Percentiles rank a stretch among this genome's conserved stretches.
phyloP scores from a whole-genome alignment of 768 basidiomycete genomes.

The Tylopilus rubrobrunneus region DNA sequence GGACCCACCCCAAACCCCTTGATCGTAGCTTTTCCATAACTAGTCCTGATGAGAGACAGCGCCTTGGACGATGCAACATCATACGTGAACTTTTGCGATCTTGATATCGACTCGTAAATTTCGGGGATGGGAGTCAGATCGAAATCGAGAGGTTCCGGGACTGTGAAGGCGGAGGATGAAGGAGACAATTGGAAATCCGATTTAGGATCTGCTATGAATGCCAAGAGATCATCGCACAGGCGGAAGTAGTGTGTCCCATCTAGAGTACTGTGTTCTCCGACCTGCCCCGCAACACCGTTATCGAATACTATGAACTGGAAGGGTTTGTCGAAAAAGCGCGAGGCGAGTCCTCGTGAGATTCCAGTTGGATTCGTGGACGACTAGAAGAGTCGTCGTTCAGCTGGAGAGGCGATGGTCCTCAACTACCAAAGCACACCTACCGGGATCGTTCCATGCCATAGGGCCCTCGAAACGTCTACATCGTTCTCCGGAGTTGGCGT shows the following conservation, averaged over 20 bases:
- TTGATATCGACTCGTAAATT: conserved; percentile 43
- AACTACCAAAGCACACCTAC: conserved; percentile 37
- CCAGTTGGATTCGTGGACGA: conserved; percentile 20
- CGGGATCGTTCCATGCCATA: conserved; percentile 77
- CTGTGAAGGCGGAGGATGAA: conserved; percentile 11
- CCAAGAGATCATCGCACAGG: conserved; percentile 68
- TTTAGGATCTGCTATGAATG: conserved; percentile 51
- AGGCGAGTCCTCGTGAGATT: conserved; percentile 51
- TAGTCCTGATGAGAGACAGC: conserved; percentile 58
- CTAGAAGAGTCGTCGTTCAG: conserved; percentile 2
- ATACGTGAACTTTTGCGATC: conserved; percentile 51
- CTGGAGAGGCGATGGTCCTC: not conserved
- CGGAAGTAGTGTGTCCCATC: conserved; percentile 81
- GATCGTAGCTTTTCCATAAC: conserved; percentile 83
- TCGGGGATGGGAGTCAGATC: conserved; percentile 42
- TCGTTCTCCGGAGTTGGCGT: conserved; percentile 41
- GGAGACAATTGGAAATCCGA: conserved; percentile 57
- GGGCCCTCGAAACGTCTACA: conserved; percentile 58
- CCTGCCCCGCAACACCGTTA: conserved; percentile 75
- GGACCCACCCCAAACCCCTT: conserved; percentile 88
- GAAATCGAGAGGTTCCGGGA: conserved; percentile 60
- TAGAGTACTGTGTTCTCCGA: conserved; percentile 91
- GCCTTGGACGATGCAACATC: conserved; percentile 62
- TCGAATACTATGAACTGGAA: conserved; percentile 82
- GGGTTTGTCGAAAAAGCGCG: conserved; percentile 90